Conservation (phyloP, 2,329 filamentous ascomycete species). For the Fusarium torulosum region DNA sequence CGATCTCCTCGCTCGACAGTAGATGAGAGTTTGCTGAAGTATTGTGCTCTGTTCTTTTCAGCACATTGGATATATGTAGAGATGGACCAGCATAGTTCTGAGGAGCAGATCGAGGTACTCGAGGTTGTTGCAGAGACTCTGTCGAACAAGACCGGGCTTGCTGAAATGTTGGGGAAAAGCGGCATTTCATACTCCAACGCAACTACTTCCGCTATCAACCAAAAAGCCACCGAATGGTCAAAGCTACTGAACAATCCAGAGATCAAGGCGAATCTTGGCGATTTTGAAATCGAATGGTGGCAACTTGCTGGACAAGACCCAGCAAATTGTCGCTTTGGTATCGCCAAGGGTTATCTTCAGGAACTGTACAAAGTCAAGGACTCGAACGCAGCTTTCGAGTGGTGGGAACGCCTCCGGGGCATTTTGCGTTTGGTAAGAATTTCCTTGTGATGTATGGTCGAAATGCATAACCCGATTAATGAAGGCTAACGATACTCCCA, state of each 20-base stretch:
- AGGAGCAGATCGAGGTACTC: constrained; percentile 42
- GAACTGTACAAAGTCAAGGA: background rate
- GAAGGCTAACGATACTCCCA: accelerated
- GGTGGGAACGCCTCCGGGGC: background rate
- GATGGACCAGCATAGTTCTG: constrained; percentile 22
- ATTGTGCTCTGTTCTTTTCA: background rate
- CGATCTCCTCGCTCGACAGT: background rate
- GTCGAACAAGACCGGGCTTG: constrained; percentile 30
- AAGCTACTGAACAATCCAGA: background rate
- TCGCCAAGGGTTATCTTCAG: constrained; percentile 7
- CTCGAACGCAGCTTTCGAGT: background rate
- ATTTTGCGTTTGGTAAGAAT: background rate
- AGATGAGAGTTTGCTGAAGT: background rate
- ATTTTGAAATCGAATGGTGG: constrained; percentile 3
- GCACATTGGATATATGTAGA: constrained; percentile 37
- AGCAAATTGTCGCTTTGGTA: background rate
- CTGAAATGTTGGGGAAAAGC: constrained; percentile 27
- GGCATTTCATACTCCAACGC: background rate
- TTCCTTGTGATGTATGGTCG: too few species aligned
- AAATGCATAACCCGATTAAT: too few species aligned
- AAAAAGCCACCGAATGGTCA: background rate
- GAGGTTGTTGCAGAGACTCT: constrained; percentile 36
- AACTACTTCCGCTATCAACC: background rate
- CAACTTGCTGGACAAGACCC: background rate
- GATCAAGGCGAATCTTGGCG: background rate